Evolutionary conservation across 2,329 filamentous ascomycete genomes (phyloP).

Genomic region (Pleurostoma richardsiae): DNA sequence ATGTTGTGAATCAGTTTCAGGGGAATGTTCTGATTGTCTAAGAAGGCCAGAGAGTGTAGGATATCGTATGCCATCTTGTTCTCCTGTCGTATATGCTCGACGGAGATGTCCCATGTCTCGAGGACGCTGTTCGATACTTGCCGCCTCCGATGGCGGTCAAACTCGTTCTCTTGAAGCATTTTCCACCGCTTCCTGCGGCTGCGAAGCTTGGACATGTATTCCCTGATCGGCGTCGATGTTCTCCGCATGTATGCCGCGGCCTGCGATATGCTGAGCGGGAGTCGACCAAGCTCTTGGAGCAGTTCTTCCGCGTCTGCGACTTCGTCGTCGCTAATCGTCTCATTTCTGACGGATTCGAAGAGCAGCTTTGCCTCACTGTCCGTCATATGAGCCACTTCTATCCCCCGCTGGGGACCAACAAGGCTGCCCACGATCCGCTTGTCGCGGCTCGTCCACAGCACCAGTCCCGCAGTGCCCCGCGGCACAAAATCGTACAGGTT

Average conservation of each 20-base stretch:
- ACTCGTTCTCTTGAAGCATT: conserved; percentile 12
- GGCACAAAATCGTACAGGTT: conserved; percentile 1
- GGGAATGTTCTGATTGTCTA: conserved; percentile 24
- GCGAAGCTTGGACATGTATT: conserved; percentile 18
- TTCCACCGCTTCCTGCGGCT: conserved; percentile 15
- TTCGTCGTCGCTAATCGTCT: conserved; percentile 4
- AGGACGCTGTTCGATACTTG: conserved; percentile 24
- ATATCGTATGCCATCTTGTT: conserved; percentile 20
- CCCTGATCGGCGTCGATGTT: conserved; percentile 12
- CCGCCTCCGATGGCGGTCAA: conserved; percentile 19
- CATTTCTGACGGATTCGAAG: conserved; percentile 4
- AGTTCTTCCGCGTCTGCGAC: conserved; percentile 1
- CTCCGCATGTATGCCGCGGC: conserved; percentile 17
- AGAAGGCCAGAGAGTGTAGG: conserved; percentile 21
- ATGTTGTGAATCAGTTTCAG: conserved; percentile 1
- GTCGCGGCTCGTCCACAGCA: conserved; percentile 12
- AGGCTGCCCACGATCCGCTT: conserved; percentile 8
- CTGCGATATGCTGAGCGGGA: conserved; percentile 10
- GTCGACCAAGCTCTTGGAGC: conserved; percentile 9
- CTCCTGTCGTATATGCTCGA: conserved; percentile 21
- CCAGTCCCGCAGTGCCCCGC: conserved; percentile 3
- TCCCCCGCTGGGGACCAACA: conserved; percentile 6
- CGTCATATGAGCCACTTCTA: conserved; percentile 7
- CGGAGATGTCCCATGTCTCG: conserved; percentile 25
- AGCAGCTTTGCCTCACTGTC: conserved; percentile 5